Percentiles rank a stretch among this genome's conserved stretches.
Evolutionary conservation across 495 filamentous ascomycete genomes (phyloP).

Genomic region (Trichoderma virens): DNA sequence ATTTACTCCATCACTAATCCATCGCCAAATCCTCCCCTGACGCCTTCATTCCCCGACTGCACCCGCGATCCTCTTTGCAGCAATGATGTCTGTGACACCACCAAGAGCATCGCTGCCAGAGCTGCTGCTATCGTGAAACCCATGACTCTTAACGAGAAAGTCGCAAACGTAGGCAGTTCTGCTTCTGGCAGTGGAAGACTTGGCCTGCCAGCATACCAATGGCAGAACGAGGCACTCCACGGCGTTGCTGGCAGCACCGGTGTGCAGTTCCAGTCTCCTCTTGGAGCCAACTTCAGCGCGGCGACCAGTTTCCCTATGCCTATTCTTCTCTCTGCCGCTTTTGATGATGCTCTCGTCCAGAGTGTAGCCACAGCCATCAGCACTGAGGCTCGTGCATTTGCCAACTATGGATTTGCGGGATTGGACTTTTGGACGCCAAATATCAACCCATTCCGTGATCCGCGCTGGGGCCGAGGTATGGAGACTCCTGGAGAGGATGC

Average conservation of each 20-base stretch:
- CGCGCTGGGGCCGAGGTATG: conserved; percentile 35
- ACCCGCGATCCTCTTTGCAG: conserved; percentile 24
- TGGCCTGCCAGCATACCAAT: conserved; percentile 37
- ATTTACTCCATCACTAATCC: background rate
- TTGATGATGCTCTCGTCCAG: conserved; percentile 41
- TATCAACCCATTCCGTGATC: conserved; percentile 56
- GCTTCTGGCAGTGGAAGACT: conserved; percentile 14
- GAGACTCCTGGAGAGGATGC: conserved; percentile 47
- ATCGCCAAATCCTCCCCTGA: background rate
- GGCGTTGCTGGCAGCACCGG: conserved; percentile 32
- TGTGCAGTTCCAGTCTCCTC: conserved; percentile 16
- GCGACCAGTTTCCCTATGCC: conserved; percentile 43
- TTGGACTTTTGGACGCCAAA: conserved; percentile 62
- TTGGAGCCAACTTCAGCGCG: conserved; percentile 26
- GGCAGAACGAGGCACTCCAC: conserved; percentile 47
- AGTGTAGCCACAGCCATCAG: conserved; percentile 38
- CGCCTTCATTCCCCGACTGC: conserved; percentile 26
- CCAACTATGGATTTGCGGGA: conserved; percentile 49
- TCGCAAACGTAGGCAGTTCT: conserved; percentile 24
- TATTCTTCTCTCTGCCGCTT: conserved; percentile 36
- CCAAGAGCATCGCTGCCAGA: conserved; percentile 35
- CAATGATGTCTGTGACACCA: conserved; percentile 41
- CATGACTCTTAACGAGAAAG: conserved; percentile 36
- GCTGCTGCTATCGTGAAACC: conserved; percentile 32
- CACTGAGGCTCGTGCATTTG: conserved; percentile 61